These are phyloP conservation scores for Eucalyptus erythrocorys DNA, from an alignment of 345 rosid species.

Conservation along the genomic window DNA sequence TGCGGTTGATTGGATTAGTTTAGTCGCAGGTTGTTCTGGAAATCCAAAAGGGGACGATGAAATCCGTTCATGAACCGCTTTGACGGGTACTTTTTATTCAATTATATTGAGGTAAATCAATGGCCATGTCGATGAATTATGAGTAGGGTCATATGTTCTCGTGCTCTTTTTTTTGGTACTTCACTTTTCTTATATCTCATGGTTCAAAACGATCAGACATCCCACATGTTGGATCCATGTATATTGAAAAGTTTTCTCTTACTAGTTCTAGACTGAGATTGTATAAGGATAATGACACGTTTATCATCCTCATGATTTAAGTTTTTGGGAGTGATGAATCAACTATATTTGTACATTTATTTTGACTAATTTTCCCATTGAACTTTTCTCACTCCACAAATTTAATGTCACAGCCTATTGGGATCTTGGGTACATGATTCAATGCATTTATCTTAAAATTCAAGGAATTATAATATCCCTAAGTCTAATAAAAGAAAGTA, in stretches of 20 bases:
- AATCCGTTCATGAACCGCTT: neutral
- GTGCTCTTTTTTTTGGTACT: neutral
- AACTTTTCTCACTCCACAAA: neutral
- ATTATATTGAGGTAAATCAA: neutral
- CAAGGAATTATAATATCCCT: neutral
- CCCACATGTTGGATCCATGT: neutral
- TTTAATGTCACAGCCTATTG: neutral
- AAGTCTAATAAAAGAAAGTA: neutral
- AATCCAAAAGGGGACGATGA: neutral
- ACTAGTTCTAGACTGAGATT: too few relatives aligned
- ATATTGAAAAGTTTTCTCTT: neutral
- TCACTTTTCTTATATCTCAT: neutral
- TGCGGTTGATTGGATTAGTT: neutral
- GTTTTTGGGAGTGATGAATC: neutral
- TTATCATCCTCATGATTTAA: neutral
- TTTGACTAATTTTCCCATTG: fast-evolving
- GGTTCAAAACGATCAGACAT: neutral
- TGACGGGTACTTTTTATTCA: neutral
- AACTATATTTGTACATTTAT: neutral
- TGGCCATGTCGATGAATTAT: neutral
- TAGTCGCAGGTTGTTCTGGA: neutral
- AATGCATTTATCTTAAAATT: neutral
- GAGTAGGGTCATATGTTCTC: neutral
- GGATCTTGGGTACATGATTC: neutral
- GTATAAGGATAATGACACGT: neutral